Evolutionary conservation across 2,329 filamentous ascomycete species (phyloP).

Genomic region (Coleophoma eucalyptorum): DNA sequence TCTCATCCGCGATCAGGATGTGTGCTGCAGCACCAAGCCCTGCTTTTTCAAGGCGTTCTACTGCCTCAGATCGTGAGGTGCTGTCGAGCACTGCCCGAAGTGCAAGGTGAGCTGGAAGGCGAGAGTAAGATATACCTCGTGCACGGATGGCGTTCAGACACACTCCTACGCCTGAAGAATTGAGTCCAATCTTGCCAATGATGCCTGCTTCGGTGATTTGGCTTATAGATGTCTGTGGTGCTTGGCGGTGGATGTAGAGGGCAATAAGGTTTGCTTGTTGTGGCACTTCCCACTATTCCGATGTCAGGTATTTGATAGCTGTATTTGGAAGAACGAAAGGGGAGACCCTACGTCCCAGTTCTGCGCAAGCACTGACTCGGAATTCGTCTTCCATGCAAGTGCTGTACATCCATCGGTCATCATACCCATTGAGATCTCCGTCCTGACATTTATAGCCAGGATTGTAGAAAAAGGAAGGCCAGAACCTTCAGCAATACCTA

Average conservation of each 20-base stretch:
- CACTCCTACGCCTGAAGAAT: conserved; percentile 47
- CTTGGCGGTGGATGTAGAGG: conserved; percentile 7
- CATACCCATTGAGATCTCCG: conserved; percentile 43
- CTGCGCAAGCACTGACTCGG: conserved; percentile 13
- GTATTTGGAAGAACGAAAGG: not conserved
- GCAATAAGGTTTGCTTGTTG: conserved; percentile 8
- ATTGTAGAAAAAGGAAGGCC: not conserved
- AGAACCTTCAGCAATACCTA: not conserved
- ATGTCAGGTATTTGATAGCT: not conserved
- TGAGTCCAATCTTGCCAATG: conserved; percentile 46
- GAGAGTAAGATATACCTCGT: conserved; percentile 37
- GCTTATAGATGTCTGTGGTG: conserved; percentile 4
- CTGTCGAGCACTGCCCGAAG: conserved; percentile 47
- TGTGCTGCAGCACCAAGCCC: conserved; percentile 50
- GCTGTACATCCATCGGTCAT: conserved; percentile 45
- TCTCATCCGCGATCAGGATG: conserved; percentile 46
- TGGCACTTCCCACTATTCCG: conserved; percentile 3
- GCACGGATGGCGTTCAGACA: conserved; percentile 51
- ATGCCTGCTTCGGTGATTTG: conserved; percentile 19
- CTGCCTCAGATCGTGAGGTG: conserved; percentile 36
- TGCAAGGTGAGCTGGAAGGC: conserved; percentile 50
- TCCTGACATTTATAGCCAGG: conserved; percentile 42
- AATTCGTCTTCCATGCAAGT: conserved; percentile 30
- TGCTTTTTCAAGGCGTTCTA: conserved; percentile 35
- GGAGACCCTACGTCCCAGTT: conserved; percentile 11